These are phyloP conservation scores for Exophiala aquamarina DNA, from an alignment of 2,329 filamentous ascomycete species.

Conservation along the genomic window DNA sequence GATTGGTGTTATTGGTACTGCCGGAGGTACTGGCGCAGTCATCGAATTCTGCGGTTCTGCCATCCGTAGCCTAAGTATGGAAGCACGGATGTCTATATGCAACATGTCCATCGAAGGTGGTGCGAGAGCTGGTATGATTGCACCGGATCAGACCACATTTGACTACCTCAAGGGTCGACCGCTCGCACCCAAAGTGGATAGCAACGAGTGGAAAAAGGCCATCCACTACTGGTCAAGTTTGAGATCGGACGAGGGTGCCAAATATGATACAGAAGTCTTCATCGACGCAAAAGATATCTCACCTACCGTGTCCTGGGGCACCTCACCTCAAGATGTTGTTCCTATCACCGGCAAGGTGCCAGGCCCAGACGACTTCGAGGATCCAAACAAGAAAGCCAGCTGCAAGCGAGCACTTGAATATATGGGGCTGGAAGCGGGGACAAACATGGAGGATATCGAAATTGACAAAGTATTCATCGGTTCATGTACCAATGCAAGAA, in stretches of 20 bases:
- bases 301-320: constrained; percentile 95
- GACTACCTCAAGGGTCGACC: constrained; percentile 92
- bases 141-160: constrained; percentile 89
- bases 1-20: constrained; percentile 92
- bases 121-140: constrained; percentile 94
- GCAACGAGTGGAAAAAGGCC: constrained; percentile 86
- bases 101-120: constrained; percentile 99
- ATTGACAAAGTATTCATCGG: constrained; percentile 98
- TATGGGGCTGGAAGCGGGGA: constrained; percentile 88
- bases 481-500: constrained; percentile 94
- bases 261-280: constrained; percentile 84
- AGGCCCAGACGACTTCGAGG: constrained; percentile 80
- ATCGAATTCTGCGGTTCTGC: constrained; percentile 98
- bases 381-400: constrained; percentile 74
- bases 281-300: constrained; percentile 91
- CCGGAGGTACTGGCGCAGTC: constrained; percentile 88
- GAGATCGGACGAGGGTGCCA: constrained; percentile 81
- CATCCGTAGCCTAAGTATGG: constrained; percentile 86
- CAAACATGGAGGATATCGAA: constrained; percentile 84
- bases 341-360: constrained; percentile 90
- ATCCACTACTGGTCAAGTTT: constrained; percentile 84
- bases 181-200: constrained; percentile 79
- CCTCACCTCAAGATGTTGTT: constrained; percentile 93
- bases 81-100: constrained; percentile 98
- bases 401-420: constrained; percentile 86